These are phyloP conservation scores for Iberis pinnata DNA, from an alignment of 345 rosid species.

Conservation along the genomic window DNA sequence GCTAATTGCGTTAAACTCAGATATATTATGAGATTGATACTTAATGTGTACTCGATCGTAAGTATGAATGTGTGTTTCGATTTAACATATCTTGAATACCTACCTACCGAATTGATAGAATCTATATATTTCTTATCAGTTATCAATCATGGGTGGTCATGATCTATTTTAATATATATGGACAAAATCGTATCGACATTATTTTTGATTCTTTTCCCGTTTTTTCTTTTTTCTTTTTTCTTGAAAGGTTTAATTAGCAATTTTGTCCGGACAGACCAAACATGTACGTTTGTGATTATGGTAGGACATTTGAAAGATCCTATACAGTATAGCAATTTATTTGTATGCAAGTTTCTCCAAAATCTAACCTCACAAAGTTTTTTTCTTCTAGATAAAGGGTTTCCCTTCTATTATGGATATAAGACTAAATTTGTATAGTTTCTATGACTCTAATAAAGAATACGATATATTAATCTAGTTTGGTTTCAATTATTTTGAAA, in stretches of 20 bases:
- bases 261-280: not conserved
- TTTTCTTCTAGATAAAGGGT: too few relatives aligned
- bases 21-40: not conserved
- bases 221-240: not conserved
- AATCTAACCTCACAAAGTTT: too few relatives aligned
- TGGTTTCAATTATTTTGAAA: too few relatives aligned
- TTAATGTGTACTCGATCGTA: not conserved
- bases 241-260: slow-evolving; percentile 8
- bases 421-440: too few relatives aligned
- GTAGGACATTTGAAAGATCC: too few relatives aligned
- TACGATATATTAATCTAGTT: too few relatives aligned
- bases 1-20: not conserved
- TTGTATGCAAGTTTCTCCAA: too few relatives aligned
- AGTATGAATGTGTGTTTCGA: slow-evolving; percentile 16
- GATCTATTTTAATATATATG: slow-evolving; percentile 7
- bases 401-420: too few relatives aligned
- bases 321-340: too few relatives aligned
- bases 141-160: slow-evolving; percentile 21
- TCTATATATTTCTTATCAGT: slow-evolving; percentile 29
- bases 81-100: slow-evolving; percentile 22
- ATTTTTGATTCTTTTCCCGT: not conserved
- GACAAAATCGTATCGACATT: slow-evolving; percentile 9
- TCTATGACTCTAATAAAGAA: too few relatives aligned
- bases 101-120: slow-evolving; percentile 15
- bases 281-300: too few relatives aligned